A percentile compares a stretch with the other conserved stretches of the same genome.
phyloP scores from a whole-genome alignment of 371 early-diverging fungal genomes.

The Saksenaea vasiformis region DNA sequence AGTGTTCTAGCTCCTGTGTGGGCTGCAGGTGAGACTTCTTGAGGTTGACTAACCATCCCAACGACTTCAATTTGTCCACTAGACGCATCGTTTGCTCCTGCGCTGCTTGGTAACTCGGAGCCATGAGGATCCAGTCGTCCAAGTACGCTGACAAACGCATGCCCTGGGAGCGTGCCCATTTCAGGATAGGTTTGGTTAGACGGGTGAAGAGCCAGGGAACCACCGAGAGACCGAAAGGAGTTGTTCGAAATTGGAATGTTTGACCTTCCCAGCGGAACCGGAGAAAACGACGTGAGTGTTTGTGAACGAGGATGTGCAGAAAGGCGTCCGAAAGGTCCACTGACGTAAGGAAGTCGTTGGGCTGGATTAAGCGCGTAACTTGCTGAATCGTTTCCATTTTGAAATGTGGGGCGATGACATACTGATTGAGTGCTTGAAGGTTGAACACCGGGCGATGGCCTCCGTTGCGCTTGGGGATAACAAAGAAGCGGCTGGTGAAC shows the following conservation, averaged over 20 bases:
- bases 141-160: conserved; percentile 26
- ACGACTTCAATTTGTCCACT: conserved; percentile 10
- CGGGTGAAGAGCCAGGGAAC: conserved; percentile 38
- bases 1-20: too few species aligned
- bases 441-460: conserved; percentile 27
- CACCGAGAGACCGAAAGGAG: conserved; percentile 37
- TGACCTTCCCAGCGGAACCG: conserved; percentile 24
- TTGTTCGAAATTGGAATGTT: conserved; percentile 25
- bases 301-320: conserved; percentile 15
- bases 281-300: conserved; percentile 24
- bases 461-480: conserved; percentile 26
- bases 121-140: conserved; percentile 29
- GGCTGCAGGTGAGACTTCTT: too few species aligned
- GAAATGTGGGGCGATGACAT: conserved; percentile 18
- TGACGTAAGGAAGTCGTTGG: conserved; percentile 18
- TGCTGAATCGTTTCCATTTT: conserved; percentile 26
- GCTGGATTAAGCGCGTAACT: conserved; percentile 19
- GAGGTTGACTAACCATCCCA: conserved; percentile 24
- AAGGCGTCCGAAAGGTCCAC: conserved; percentile 23
- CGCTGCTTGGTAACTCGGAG: conserved; percentile 5
- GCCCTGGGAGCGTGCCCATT: conserved; percentile 28
- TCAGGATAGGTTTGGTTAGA: conserved; percentile 24
- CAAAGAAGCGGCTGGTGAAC: conserved; percentile 21
- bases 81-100: conserved; percentile 11
- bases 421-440: conserved; percentile 24